A percentile compares a stretch with the other conserved stretches of the same genome.
phyloP scores from a whole-genome alignment of 352 stramenopile species.

The Globisporangium abappressorium region DNA sequence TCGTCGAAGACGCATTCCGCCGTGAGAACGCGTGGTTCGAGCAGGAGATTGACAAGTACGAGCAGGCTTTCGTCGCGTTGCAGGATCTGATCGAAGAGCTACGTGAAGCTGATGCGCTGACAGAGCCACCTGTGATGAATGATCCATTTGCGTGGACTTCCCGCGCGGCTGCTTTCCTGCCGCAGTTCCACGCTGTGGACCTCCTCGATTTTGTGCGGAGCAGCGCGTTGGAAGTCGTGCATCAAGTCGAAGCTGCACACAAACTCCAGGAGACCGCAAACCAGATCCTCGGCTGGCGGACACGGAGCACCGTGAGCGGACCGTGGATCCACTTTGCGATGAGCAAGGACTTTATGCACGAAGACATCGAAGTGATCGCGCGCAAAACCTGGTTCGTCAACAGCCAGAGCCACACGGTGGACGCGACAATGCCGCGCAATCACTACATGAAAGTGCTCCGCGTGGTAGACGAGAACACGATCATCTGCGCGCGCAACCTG shows the following conservation, averaged over 20 bases:
- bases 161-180: constrained; percentile 11
- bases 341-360: constrained; percentile 19
- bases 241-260: constrained; percentile 9
- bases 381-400: constrained; percentile 19
- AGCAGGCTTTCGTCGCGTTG: constrained; percentile 15
- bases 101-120: background rate
- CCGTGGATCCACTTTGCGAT: constrained; percentile 25
- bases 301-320: constrained; percentile 14
- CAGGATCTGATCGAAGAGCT: constrained; percentile 12
- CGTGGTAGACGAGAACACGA: constrained; percentile 21
- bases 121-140: background rate
- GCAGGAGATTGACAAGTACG: constrained; percentile 18
- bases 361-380: constrained; percentile 14
- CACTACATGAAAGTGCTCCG: constrained; percentile 23
- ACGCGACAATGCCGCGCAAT: constrained; percentile 23
- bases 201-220: constrained; percentile 3
- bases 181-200: constrained; percentile 13
- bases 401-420: constrained; percentile 17
- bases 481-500: constrained; percentile 26
- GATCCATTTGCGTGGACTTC: constrained; percentile 19
- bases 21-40: constrained; percentile 14
- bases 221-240: constrained; percentile 16
- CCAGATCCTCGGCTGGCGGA: constrained; percentile 23
- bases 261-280: constrained; percentile 12
- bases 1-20: constrained; percentile 9